Conservation (phyloP, 352 stramenopile species). For the Pythium sukuiense region DNA sequence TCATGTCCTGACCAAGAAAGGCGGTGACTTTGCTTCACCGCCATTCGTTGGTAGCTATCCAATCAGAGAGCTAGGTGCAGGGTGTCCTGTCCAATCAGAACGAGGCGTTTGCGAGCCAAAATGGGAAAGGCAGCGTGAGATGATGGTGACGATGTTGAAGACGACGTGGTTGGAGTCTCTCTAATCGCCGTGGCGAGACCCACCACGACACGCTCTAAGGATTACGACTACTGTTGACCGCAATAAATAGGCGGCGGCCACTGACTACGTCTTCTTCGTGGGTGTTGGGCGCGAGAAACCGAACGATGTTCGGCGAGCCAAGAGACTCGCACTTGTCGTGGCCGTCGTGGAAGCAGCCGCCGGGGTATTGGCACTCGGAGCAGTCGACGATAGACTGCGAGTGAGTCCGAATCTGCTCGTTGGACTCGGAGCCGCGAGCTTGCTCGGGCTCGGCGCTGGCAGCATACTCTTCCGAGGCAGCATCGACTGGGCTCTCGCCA, state of each 20-base stretch:
- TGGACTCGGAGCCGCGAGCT: neutral
- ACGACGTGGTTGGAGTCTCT: neutral
- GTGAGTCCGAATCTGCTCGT: conserved; percentile 17
- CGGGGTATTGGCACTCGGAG: neutral
- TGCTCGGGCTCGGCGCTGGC: conserved; percentile 18
- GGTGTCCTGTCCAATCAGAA: neutral
- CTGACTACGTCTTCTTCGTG: conserved; percentile 27
- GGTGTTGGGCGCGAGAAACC: conserved; percentile 33
- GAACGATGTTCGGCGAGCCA: conserved; percentile 33
- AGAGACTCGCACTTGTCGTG: conserved; percentile 2
- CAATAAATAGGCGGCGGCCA: conserved; percentile 17
- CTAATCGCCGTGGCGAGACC: neutral
- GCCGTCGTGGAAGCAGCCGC: neutral
- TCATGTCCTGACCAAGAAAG: neutral
- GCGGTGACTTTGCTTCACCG: neutral
- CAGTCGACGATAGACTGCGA: conserved; percentile 8
- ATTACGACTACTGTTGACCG: neutral
- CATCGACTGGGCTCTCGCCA: conserved; percentile 20
- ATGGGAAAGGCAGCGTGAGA: neutral
- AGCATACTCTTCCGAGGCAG: conserved; percentile 33
- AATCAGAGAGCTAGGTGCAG: neutral
- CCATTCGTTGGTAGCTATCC: neutral
- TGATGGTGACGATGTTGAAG: neutral
- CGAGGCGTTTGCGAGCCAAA: neutral
- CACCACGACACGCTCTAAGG: neutral